Base-by-base conservation (phyloP, 179 eudicot genomes). In the Spergularia azorica region DNA sequence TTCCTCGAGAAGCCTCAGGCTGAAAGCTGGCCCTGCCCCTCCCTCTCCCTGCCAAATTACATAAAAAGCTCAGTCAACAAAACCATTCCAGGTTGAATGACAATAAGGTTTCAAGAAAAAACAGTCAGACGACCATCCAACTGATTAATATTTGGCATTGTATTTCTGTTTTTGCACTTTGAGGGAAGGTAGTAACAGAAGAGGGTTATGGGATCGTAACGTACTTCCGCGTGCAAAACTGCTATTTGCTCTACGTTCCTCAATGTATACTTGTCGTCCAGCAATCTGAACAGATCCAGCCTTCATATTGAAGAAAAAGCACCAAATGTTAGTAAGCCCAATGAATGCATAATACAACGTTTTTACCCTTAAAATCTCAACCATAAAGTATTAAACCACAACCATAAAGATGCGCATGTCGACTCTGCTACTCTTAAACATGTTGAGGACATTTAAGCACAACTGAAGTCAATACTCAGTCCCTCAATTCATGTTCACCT, bases 171-270 rank as follows among this genome's bases (percentile, higher is more conserved):
- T 54, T 54, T 54, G 57, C 13, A 26, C 32, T 26, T 26, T 26
- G 32, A 26, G 14, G 21, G 17, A 48, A 17, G 57, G 12, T 13
- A 50, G 16, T 50, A 70, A 70, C 20, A 21, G n/a, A n/a, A 43
- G 46, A 38, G 52, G 5, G 57, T 16, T 46, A 1, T 4, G 3
- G 18, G 59, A 21, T 70, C 4, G 38, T 1, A 50, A 83, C 97
- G 73, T 91, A 95, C 99, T 88, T 91, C 99, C 99, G 72, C 84
- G 85, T n/a, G 85, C 85, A 71, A 79, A 88, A 79, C 79, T 79
- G 87, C 96, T 90, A 83, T 90, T 93, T 18, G 97, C 92, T 87
- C 94, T 89, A 48, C 99, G 88, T 78, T 87, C 99, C 83, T 95
- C 99, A 62, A 93, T 91, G 84, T 85, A 89, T 71, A 90, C 89